phyloP scores from a whole-genome alignment of 371 early-diverging fungal species.

The Mucor mucedo region DNA sequence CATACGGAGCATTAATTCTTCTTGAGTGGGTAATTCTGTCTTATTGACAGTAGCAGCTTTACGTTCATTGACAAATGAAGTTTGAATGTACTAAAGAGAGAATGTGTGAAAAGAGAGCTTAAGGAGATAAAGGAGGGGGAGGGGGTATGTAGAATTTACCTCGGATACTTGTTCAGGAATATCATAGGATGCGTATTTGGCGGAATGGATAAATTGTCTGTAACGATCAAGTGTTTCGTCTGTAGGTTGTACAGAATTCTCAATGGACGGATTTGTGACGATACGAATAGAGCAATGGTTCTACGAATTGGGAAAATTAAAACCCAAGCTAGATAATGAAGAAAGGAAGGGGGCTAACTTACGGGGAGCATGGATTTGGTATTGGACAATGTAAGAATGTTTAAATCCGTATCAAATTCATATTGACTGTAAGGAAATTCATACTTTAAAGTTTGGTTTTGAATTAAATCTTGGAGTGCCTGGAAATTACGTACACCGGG shows the following conservation, averaged over 20 bases:
- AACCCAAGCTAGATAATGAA: neutral
- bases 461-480: conserved; percentile 56
- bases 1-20: conserved; percentile 55
- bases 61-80: conserved; percentile 57
- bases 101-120: neutral
- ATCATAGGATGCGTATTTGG: conserved; percentile 49
- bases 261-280: conserved; percentile 15
- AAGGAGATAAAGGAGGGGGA: too few relatives aligned
- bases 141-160: conserved; percentile 29
- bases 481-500: conserved; percentile 66
- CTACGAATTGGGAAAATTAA: conserved; percentile 22
- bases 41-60: conserved; percentile 49
- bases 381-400: conserved; percentile 53
- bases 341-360: conserved; percentile 26
- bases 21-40: conserved; percentile 40
- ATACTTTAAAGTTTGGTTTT: conserved; percentile 60
- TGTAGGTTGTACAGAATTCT: conserved; percentile 14
- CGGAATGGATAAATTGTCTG: conserved; percentile 55
- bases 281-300: conserved; percentile 50
- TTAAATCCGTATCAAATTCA: conserved; percentile 66
- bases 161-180: conserved; percentile 61
- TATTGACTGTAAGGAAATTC: conserved; percentile 66
- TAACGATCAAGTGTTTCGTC: conserved; percentile 46
- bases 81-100: conserved; percentile 57
- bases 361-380: conserved; percentile 67